Conservation (phyloP, 148 eudicot species). For the Dysphania ambrosioides region DNA sequence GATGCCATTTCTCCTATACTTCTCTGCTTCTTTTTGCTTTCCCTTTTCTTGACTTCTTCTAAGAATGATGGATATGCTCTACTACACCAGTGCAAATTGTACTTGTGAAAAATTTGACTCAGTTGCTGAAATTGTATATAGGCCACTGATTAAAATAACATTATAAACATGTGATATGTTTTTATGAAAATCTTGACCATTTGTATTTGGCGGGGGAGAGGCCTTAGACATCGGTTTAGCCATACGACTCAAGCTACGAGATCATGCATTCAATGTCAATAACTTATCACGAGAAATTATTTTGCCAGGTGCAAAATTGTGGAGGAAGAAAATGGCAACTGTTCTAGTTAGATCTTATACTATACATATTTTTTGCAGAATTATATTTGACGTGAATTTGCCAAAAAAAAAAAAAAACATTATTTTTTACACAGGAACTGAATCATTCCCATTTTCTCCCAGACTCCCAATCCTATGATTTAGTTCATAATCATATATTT, state of each 20-base stretch:
- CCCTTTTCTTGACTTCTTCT: no score
- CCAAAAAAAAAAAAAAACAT: no score
- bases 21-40: not conserved
- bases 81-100: not conserved
- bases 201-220: not conserved
- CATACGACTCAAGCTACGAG: no score
- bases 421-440: no score
- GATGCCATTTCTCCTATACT: slow-evolving; percentile 43
- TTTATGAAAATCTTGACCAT: not conserved
- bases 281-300: no score
- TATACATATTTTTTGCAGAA: no score
- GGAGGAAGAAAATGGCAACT: not conserved
- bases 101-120: not conserved
- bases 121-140: not conserved
- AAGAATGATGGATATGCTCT: not conserved
- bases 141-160: not conserved
- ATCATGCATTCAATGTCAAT: no score
- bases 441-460: no score
- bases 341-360: no score
- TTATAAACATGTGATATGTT: not conserved
- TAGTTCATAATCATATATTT: no score
- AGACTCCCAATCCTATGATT: no score
- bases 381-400: no score
- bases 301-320: not conserved
- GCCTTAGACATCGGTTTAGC: not conserved